These are phyloP conservation scores for Naegleria fowleri DNA, from an alignment of 208 protist genomes.

Conservation along the genomic window DNA sequence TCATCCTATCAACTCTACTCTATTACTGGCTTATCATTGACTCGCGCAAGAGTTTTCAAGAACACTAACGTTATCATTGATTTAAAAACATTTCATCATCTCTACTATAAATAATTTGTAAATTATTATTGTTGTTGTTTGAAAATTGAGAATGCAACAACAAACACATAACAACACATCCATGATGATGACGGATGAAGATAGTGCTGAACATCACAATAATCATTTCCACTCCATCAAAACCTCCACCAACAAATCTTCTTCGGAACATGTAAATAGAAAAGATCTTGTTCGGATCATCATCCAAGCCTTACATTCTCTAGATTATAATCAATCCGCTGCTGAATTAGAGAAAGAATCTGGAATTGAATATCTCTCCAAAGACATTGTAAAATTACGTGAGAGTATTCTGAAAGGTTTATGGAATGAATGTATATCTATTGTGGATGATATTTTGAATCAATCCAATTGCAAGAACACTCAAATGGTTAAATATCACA, in stretches of 20 bases:
- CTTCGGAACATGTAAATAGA: neutral
- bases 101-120: too few species aligned
- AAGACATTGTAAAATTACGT: neutral
- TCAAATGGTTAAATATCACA: neutral
- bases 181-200: neutral
- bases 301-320: neutral
- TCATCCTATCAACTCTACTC: too few species aligned
- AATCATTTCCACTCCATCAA: too few species aligned
- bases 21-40: too few species aligned
- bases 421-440: neutral
- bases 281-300: slow-evolving; percentile 4
- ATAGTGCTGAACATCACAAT: neutral
- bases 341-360: neutral
- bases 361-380: neutral
- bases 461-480: neutral
- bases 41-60: too few species aligned
- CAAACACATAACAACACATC: too few species aligned
- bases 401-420: neutral
- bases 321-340: neutral
- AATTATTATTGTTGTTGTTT: neutral
- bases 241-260: neutral
- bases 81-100: too few species aligned
- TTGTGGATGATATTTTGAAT: neutral
- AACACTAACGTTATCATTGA: too few species aligned
- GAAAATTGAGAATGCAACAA: neutral